A percentile compares a stretch with the other conserved stretches of the same genome.
These are phyloP conservation scores for Angomonas ambiguus DNA, from an alignment of 208 protist genomes.

Conservation along the genomic window DNA sequence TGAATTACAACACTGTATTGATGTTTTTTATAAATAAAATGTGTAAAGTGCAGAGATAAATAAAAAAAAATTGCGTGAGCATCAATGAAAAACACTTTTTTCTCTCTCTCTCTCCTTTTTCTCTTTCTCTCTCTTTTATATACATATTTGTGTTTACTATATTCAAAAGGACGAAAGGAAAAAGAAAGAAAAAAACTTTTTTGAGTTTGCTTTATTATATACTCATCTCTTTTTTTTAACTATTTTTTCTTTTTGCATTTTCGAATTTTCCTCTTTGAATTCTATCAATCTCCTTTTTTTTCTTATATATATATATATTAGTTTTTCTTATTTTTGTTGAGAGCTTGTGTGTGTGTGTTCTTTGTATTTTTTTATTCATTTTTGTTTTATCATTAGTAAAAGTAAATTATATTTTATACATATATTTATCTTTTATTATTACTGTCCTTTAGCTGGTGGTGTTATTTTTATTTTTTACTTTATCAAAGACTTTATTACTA, in stretches of 20 bases:
- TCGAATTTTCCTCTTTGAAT: slow-evolving; percentile 13
- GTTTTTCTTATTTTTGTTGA: slow-evolving; percentile 9
- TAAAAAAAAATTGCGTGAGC: too few species aligned
- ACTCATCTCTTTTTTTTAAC: not conserved
- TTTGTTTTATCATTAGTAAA: slow-evolving; percentile 12
- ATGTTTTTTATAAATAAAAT: too few species aligned
- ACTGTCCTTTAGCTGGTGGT: not conserved
- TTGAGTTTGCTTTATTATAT: not conserved
- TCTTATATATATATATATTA: slow-evolving; percentile 3
- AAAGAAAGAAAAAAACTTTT: slow-evolving; percentile 11
- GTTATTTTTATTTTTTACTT: not conserved
- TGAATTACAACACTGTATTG: not conserved
- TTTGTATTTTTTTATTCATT: slow-evolving; percentile 1
- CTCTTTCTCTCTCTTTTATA: not conserved
- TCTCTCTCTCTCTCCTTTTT: not conserved
- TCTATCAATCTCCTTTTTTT: slow-evolving; percentile 14
- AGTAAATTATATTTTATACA: slow-evolving; percentile 9
- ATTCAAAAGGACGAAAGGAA: slow-evolving; percentile 8
- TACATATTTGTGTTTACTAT: not conserved
- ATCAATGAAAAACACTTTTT: not conserved
- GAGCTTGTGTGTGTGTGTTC: too few species aligned
- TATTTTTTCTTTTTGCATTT: slow-evolving; percentile 3
- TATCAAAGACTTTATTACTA: slow-evolving; percentile 8
- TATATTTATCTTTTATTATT: slow-evolving; percentile 9
- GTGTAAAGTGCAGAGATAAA: too few species aligned